Evolutionary conservation across 768 basidiomycete genomes (phyloP), one percentile per base, ranked within the genome.

Genomic region (Mycena sanguinolenta): DNA sequence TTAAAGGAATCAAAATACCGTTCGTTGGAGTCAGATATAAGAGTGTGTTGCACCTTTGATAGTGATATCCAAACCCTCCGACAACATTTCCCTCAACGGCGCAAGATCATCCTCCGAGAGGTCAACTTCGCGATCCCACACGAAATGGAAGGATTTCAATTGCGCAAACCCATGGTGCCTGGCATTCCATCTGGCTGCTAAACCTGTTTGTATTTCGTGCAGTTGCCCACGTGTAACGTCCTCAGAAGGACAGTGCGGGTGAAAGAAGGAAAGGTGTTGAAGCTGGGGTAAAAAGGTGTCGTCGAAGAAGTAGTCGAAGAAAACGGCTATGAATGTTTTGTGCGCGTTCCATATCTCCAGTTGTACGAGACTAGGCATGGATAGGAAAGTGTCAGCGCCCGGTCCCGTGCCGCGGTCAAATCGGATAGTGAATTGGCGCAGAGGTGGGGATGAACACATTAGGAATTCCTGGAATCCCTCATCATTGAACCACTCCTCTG

Each of bases 371-470:
- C 4, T 21, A 10, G 61, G 61, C 49, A 62, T 50, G 23, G 8
- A 19, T 19, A 19, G 2, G 17, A 63, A 54, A 4, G 16, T 17
- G 13, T 5, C 21, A 19, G 6, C 8, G 3, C 39, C 10, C 2
- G 39, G 19, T 28, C 3, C 16, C 10, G 38, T 54, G 25, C 1
- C 7, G n/a, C 19, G 7, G n/a, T 28, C 44, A 34, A 59, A 3
- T 23, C 19, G 55, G 65, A 66, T 30, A 8, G 32, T 14, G 38
- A 66, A 44, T 58, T 58, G 49, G 16, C 54, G 65, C 17, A 67
- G 30, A 3, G 58, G 66, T 2, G 66, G 39, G n/a, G 38, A 61
- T 17, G 66, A 67, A 25, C 58, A 59, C 1, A 12, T 21, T 3
- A 67, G 39, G 50, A 67, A 67, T 32, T 21, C 42, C n/a, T 1